phyloP scores from a whole-genome alignment of 2,329 filamentous ascomycete species.

The Teratosphaeriaceae sp. region DNA sequence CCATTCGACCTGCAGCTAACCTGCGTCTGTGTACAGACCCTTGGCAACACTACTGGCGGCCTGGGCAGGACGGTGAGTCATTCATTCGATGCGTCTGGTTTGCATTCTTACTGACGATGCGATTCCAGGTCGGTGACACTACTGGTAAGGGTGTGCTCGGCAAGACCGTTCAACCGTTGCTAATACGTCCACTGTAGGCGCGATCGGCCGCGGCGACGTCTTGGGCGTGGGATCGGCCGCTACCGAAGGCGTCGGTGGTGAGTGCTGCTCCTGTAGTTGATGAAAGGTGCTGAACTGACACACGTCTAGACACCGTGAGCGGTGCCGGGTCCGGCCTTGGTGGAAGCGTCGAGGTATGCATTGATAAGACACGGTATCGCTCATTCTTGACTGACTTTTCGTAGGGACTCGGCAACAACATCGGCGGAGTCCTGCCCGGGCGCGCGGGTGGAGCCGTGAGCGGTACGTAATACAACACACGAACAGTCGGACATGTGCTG shows the following conservation, averaged over 20 bases:
- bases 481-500: no score
- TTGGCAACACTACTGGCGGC: conserved; percentile 1
- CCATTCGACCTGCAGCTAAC: no score
- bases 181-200: conserved; percentile 39
- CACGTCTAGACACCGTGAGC: conserved; percentile 13
- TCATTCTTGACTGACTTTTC: neutral
- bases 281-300: conserved; percentile 16
- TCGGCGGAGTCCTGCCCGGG: conserved; percentile 32
- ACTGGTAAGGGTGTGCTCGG: conserved; percentile 36
- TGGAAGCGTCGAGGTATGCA: conserved; percentile 27
- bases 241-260: conserved; percentile 20
- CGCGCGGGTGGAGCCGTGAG: conserved; percentile 37
- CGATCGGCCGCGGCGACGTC: conserved; percentile 37
- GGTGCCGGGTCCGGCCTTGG: conserved; percentile 25
- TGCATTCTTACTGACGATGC: neutral
- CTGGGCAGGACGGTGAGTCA: conserved; percentile 7
- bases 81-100: neutral
- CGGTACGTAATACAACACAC: no score
- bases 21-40: no score
- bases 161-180: conserved; percentile 32
- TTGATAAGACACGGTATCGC: neutral
- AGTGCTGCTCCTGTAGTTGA: neutral
- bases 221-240: conserved; percentile 33
- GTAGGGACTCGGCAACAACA: conserved; percentile 25
- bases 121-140: conserved; percentile 31